Percentiles rank a stretch among this genome's conserved stretches.
Conservation (phyloP, 106 monocot species). For the Vanilla planifolia region DNA sequence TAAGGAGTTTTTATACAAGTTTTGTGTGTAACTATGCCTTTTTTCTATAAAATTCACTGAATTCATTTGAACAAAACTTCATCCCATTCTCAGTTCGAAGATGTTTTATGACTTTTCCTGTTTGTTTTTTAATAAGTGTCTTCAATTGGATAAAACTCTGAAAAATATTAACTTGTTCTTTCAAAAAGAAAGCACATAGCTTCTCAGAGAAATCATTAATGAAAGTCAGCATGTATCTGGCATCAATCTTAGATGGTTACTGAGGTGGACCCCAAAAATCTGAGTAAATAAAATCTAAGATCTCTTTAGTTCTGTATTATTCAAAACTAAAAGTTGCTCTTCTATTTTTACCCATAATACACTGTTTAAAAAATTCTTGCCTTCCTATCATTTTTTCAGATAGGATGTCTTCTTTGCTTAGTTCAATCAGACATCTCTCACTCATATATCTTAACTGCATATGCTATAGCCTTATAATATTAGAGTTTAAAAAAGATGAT, state of each 20-base stretch:
- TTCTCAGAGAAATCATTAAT: slow-evolving; percentile 4
- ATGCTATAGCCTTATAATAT: neutral
- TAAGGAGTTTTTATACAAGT: too few relatives aligned
- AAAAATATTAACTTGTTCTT: neutral
- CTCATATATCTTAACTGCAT: slow-evolving; percentile 3
- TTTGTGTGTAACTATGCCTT: too few relatives aligned
- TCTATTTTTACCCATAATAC: slow-evolving; percentile 9
- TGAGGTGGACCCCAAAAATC: neutral
- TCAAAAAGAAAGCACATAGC: neutral
- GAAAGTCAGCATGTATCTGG: neutral
- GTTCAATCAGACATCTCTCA: neutral
- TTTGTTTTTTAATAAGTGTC: neutral
- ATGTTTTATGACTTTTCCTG: neutral
- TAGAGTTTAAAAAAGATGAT: neutral
- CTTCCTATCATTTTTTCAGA: neutral
- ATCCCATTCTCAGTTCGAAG: neutral
- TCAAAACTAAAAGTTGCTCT: neutral
- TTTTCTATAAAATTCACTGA: too few relatives aligned
- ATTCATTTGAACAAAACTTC: neutral
- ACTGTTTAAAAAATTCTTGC: slow-evolving; percentile 11
- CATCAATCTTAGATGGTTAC: neutral
- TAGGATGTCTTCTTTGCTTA: neutral
- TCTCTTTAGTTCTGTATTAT: neutral
- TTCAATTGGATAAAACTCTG: neutral
- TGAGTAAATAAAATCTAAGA: slow-evolving; percentile 4